Conservation (phyloP, 148 eudicot genomes). For the Fagopyrum homotropicum region DNA sequence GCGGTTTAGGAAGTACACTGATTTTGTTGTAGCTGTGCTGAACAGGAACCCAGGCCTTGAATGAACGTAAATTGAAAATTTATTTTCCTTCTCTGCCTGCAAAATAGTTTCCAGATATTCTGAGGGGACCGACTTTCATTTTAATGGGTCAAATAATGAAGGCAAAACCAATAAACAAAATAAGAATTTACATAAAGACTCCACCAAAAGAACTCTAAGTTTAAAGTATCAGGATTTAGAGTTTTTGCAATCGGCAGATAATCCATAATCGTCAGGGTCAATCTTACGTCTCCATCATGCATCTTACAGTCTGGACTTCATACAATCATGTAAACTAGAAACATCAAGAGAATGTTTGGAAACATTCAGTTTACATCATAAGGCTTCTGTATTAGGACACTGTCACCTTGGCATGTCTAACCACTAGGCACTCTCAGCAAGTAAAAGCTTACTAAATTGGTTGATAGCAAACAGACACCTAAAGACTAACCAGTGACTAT, state of each 20-base stretch:
- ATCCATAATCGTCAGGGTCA: not conserved
- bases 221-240: not conserved
- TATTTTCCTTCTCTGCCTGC: slow-evolving; percentile 69
- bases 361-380: no score
- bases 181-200: not conserved
- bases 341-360: no score
- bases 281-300: not conserved
- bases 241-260: not conserved
- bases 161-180: not conserved
- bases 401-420: no score
- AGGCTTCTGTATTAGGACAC: no score
- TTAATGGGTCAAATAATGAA: not conserved
- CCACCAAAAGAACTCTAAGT: not conserved
- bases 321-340: no score
- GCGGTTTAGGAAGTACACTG: slow-evolving; percentile 61
- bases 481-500: not conserved
- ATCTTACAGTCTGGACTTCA: no score
- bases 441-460: no score
- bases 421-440: no score
- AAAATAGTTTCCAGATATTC: slow-evolving; percentile 14
- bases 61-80: slow-evolving; percentile 74
- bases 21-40: slow-evolving; percentile 65
- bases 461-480: no score
- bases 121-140: not conserved
- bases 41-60: slow-evolving; percentile 87